Evolutionary conservation across 2,329 filamentous ascomycete genomes (phyloP).

Genomic region (Alternaria triticimaculans): DNA sequence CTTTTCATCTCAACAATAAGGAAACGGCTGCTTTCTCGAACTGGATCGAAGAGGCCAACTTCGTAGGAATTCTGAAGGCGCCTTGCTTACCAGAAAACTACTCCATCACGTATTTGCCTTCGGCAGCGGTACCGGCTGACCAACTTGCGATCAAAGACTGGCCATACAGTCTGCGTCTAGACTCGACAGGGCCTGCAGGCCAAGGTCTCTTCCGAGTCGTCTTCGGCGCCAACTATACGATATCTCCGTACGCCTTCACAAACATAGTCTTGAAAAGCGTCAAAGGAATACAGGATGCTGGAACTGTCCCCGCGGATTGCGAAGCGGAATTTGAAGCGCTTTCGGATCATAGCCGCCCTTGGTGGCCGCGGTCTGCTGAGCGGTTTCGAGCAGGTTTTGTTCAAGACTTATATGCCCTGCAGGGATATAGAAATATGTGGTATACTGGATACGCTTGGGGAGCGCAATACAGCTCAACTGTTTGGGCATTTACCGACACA

Average conservation of each 20-base stretch:
- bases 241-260: constrained; percentile 13
- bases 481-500: constrained; percentile 31
- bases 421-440: constrained; percentile 27
- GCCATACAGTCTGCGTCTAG: constrained; percentile 22
- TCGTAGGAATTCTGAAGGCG: constrained; percentile 21
- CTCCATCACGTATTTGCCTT: constrained; percentile 18
- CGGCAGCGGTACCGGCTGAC: constrained; percentile 12
- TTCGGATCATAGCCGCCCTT: constrained; percentile 23
- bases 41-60: constrained; percentile 15
- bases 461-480: constrained; percentile 26
- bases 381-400: constrained; percentile 25
- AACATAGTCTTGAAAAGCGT: constrained; percentile 4
- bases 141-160: constrained; percentile 25
- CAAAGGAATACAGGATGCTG: constrained; percentile 7
- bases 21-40: constrained; percentile 18
- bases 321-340: constrained; percentile 13
- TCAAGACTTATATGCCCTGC: constrained; percentile 25
- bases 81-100: constrained; percentile 29
- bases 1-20: constrained; percentile 19
- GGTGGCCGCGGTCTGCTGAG: constrained; percentile 14
- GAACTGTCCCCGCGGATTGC: constrained; percentile 16
- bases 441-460: constrained; percentile 27
- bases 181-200: constrained; percentile 24
- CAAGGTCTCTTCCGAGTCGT: constrained; percentile 22
- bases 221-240: constrained; percentile 19